A percentile compares a stretch with the other conserved stretches of the same genome.
These are phyloP conservation scores for Aplosporella prunicola DNA, from an alignment of 2,329 filamentous ascomycete species.

Conservation along the genomic window DNA sequence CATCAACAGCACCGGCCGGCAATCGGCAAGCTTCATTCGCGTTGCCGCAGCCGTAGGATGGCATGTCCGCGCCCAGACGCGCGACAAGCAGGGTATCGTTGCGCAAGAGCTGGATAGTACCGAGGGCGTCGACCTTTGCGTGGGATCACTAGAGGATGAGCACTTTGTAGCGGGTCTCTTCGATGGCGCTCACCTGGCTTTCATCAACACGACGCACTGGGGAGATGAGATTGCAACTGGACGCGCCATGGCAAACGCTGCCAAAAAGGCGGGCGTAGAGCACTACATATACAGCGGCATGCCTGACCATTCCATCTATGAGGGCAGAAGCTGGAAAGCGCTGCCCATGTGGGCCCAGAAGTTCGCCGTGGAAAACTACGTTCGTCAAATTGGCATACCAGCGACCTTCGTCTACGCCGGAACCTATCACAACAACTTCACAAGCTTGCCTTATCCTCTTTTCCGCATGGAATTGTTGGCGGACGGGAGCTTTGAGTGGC, in stretches of 20 bases:
- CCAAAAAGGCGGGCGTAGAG: conserved; percentile 71
- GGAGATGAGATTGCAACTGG: conserved; percentile 90
- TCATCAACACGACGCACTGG: conserved; percentile 97
- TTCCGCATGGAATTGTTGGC: conserved; percentile 87
- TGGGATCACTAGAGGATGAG: conserved; percentile 61
- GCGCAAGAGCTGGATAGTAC: conserved; percentile 75
- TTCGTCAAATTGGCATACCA: conserved; percentile 70
- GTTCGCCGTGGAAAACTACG: conserved; percentile 84
- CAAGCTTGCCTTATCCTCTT: conserved; percentile 78
- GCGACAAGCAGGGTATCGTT: conserved; percentile 77
- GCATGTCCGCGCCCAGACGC: conserved; percentile 82
- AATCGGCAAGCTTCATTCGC: conserved; percentile 89
- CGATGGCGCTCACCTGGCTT: conserved; percentile 74
- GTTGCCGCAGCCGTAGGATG: conserved; percentile 91
- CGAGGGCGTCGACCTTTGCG: conserved; percentile 66
- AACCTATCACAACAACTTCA: conserved; percentile 99
- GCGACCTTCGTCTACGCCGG: conserved; percentile 93
- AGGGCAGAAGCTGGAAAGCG: conserved; percentile 62
- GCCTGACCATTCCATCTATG: conserved; percentile 80
- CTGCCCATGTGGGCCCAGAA: conserved; percentile 89
- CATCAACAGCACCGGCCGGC: conserved; percentile 91
- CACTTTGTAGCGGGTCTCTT: conserved; percentile 72
- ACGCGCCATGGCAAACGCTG: conserved; percentile 77
- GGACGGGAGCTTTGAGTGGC: conserved; percentile 85
- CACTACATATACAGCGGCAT: conserved; percentile 97